Percentiles rank a stretch among this genome's conserved stretches.
Conservation (phyloP, 805 yeast genomes). For the Nakazawaea laoshanensis region DNA sequence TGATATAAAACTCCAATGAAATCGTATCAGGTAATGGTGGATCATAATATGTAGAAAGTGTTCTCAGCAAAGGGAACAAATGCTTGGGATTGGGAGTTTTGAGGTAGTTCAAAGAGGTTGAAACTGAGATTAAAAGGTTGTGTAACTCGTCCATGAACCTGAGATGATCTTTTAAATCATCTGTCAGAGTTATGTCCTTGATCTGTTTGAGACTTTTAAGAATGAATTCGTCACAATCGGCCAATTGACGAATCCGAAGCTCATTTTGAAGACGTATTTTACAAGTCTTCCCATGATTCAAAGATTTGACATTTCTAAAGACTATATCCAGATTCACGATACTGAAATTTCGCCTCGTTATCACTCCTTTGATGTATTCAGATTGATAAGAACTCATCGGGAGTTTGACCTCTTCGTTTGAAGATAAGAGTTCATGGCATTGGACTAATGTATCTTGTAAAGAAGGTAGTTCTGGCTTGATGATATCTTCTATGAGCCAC, state of each 20-base stretch:
- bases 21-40: slow-evolving; percentile 40
- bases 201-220: slow-evolving; percentile 36
- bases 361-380: slow-evolving; percentile 51
- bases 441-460: slow-evolving; percentile 32
- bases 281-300: slow-evolving; percentile 32
- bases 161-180: slow-evolving; percentile 11
- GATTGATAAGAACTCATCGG: slow-evolving; percentile 49
- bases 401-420: slow-evolving; percentile 36
- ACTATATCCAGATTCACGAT: slow-evolving; percentile 38
- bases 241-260: slow-evolving; percentile 32
- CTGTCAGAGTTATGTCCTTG: slow-evolving; percentile 23
- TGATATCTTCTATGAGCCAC: slow-evolving; percentile 40
- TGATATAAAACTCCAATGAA: slow-evolving; percentile 48
- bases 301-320: slow-evolving; percentile 24
- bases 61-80: slow-evolving; percentile 49
- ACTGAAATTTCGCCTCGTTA: slow-evolving; percentile 46
- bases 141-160: slow-evolving; percentile 15
- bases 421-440: slow-evolving; percentile 30
- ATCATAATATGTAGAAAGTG: slow-evolving; percentile 27
- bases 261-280: slow-evolving; percentile 25
- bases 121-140: slow-evolving; percentile 22
- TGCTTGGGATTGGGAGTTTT: slow-evolving; percentile 46
- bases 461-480: slow-evolving; percentile 38
- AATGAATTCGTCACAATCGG: slow-evolving; percentile 24
- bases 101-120: slow-evolving; percentile 26